Conservation (phyloP, 2,329 filamentous ascomycete species). For the Hymenoscyphus fructigenus region DNA sequence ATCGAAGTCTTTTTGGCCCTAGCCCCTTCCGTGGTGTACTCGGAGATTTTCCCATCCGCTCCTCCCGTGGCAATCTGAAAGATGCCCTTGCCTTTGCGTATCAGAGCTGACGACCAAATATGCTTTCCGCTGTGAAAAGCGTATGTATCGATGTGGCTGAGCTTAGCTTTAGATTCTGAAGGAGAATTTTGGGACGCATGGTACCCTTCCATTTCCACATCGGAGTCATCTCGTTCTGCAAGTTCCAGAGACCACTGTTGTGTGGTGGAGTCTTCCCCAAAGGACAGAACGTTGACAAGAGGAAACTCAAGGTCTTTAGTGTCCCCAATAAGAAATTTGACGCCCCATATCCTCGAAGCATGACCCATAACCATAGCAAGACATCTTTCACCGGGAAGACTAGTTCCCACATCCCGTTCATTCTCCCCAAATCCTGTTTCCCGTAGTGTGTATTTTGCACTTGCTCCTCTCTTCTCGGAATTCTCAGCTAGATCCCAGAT, state of each 20-base stretch:
- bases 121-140: conserved; percentile 82
- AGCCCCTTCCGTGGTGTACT: conserved; percentile 31
- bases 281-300: conserved; percentile 63
- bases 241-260: conserved; percentile 60
- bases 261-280: conserved; percentile 80
- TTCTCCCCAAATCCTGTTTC: conserved; percentile 63
- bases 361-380: conserved; percentile 82
- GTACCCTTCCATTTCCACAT: not conserved
- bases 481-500: conserved; percentile 70
- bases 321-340: conserved; percentile 58
- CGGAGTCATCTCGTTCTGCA: not conserved
- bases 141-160: conserved; percentile 56
- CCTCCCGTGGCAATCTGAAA: conserved; percentile 66
- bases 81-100: not conserved
- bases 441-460: conserved; percentile 30
- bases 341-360: conserved; percentile 83
- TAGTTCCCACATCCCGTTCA: conserved; percentile 29
- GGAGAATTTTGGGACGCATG: not conserved
- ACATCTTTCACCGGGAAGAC: conserved; percentile 43
- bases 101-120: conserved; percentile 74
- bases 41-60: conserved; percentile 70
- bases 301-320: conserved; percentile 13
- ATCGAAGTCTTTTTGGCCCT: not conserved
- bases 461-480: not conserved
- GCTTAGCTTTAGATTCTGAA: conserved; percentile 23